These are phyloP conservation scores for Cytospora piceicola DNA, from an alignment of 2,329 filamentous ascomycete genomes.

Conservation along the genomic window DNA sequence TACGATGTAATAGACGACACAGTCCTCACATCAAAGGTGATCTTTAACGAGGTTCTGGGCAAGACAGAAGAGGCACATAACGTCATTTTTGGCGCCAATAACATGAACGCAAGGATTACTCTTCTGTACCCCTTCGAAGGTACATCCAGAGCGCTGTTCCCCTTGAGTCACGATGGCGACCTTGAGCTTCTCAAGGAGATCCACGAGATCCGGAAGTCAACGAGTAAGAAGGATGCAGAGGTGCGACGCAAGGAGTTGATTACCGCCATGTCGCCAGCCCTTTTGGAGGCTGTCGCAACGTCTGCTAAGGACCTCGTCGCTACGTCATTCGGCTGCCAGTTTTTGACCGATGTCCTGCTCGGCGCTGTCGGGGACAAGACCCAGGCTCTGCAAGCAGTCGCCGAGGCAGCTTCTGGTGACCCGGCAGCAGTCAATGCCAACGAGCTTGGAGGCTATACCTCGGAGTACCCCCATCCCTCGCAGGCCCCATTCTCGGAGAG, in stretches of 20 bases:
- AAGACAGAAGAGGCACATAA: slow-evolving; percentile 69
- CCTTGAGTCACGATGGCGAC: slow-evolving; percentile 65
- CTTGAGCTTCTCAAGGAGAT: slow-evolving; percentile 76
- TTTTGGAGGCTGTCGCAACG: slow-evolving; percentile 74
- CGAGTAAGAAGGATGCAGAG: slow-evolving; percentile 90
- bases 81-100: slow-evolving; percentile 65
- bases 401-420: slow-evolving; percentile 64
- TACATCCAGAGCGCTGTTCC: slow-evolving; percentile 63
- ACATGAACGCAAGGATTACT: slow-evolving; percentile 66
- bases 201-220: slow-evolving; percentile 76
- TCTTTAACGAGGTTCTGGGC: slow-evolving; percentile 84
- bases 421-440: slow-evolving; percentile 49
- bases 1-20: slow-evolving; percentile 96
- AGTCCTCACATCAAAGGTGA: slow-evolving; percentile 80
- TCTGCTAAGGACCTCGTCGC: slow-evolving; percentile 70
- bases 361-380: slow-evolving; percentile 75
- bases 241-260: slow-evolving; percentile 76
- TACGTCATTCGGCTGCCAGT: slow-evolving; percentile 83
- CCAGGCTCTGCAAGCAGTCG: slow-evolving; percentile 71
- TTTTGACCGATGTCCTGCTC: slow-evolving; percentile 81
- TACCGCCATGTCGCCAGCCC: slow-evolving; percentile 70
- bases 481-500: slow-evolving; percentile 69
- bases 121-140: slow-evolving; percentile 83
- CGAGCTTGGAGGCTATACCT: slow-evolving; percentile 40
- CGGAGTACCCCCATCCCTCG: slow-evolving; percentile 58